Evolutionary conservation across 1,284 basidiomycete genomes (phyloP).

Genomic region (Malassezia slooffiae): DNA sequence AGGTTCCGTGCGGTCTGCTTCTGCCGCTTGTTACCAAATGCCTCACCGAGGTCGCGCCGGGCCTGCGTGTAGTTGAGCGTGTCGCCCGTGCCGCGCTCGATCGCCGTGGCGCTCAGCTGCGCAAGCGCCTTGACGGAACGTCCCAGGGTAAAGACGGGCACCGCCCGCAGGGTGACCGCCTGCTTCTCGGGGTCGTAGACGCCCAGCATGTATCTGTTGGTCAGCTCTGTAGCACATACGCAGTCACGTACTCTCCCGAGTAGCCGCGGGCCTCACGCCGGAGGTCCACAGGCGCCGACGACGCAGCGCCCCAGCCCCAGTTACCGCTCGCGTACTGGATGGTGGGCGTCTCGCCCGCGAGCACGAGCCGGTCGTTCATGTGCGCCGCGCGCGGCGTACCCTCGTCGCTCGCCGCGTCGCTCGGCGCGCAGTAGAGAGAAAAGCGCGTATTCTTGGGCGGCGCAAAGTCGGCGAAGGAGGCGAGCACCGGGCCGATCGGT

Average conservation of each 20-base stretch:
- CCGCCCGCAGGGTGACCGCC: slow-evolving; percentile 32
- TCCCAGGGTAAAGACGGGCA: slow-evolving; percentile 35
- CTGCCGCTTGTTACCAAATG: slow-evolving; percentile 44
- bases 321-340: slow-evolving; percentile 34
- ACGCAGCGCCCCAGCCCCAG: slow-evolving; percentile 16
- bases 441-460: slow-evolving; percentile 6
- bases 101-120: slow-evolving; percentile 25
- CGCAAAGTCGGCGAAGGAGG: slow-evolving; percentile 10
- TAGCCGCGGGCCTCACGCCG: slow-evolving; percentile 29
- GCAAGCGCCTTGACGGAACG: slow-evolving; percentile 33
- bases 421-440: slow-evolving; percentile 7
- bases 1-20: slow-evolving; percentile 37
- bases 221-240: no score
- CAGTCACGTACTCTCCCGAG: no score
- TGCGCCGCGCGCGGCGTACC: neutral
- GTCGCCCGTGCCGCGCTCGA: slow-evolving; percentile 17
- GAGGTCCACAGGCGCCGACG: slow-evolving; percentile 19
- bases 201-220: slow-evolving; percentile 43
- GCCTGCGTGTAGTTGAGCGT: slow-evolving; percentile 25
- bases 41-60: slow-evolving; percentile 37
- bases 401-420: neutral
- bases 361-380: slow-evolving; percentile 23
- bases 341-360: slow-evolving; percentile 32
- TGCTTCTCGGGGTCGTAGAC: slow-evolving; percentile 33
- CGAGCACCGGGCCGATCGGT: slow-evolving; percentile 7